These are phyloP conservation scores for Mayamaea pseudoterrestris DNA, from an alignment of 108 stramenopile species.

Conservation along the genomic window DNA sequence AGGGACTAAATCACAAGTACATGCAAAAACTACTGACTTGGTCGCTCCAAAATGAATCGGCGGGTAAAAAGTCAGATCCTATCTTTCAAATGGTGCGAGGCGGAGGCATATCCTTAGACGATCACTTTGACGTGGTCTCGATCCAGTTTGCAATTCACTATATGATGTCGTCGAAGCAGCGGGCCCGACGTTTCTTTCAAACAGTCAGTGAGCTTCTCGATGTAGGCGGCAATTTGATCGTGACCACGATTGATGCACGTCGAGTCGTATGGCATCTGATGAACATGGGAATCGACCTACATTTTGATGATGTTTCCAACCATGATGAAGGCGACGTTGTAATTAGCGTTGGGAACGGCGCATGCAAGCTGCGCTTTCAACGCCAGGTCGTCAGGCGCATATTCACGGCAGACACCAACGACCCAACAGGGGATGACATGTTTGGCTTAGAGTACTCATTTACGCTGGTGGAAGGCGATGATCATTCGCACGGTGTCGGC, in stretches of 20 bases:
- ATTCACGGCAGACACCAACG: conserved; percentile 16
- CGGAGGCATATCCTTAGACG: conserved; percentile 47
- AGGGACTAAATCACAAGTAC: conserved; percentile 20
- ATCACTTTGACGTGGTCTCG: conserved; percentile 87
- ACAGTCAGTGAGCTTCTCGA: conserved; percentile 80
- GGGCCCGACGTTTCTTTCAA: conserved; percentile 82
- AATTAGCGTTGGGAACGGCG: conserved; percentile 52
- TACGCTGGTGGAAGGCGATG: conserved; percentile 66
- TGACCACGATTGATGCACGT: conserved; percentile 93
- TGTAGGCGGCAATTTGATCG: conserved; percentile 83
- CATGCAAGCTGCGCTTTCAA: conserved; percentile 62
- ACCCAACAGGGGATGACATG: conserved; percentile 24
- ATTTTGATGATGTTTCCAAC: conserved; percentile 15
- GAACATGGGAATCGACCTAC: conserved; percentile 59
- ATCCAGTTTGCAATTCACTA: conserved; percentile 99
- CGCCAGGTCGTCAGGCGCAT: conserved; percentile 38
- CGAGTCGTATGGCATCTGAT: conserved; percentile 67
- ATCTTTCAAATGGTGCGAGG: conserved; percentile 41
- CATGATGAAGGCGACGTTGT: conserved; percentile 25
- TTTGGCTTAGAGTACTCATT: conserved; percentile 84
- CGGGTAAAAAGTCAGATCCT: conserved; percentile 41
- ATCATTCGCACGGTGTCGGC: conserved; percentile 67
- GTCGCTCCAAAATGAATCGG: conserved; percentile 49
- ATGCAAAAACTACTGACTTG: conserved; percentile 72
- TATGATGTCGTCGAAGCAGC: conserved; percentile 82